Base-by-base conservation (phyloP, 352 stramenopile species). In the Phytopythium litorale region DNA sequence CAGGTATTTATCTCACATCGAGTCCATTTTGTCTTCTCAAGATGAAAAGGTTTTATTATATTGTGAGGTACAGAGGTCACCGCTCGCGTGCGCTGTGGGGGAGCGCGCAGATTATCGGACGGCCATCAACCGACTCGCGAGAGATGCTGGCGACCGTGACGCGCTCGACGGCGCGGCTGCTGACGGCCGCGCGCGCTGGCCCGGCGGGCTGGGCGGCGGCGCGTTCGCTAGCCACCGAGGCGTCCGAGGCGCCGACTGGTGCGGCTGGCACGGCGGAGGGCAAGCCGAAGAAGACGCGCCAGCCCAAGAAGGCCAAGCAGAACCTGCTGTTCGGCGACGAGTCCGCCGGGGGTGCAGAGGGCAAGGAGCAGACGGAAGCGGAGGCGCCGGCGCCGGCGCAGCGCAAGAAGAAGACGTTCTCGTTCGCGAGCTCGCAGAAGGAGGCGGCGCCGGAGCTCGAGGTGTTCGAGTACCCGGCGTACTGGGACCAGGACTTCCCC, bases 401-500 rank as follows among this genome's bases (percentile, higher is more conserved):
- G 40, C 70, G 69, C 60, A 87, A 84, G 70, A 89, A 89, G 59
- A 87, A 83, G 65, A 81, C 73, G 63, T 89, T 91, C 55, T 75
- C 80, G 63, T 91, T 91, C 66, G 58, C 66, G 38, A 76, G 65
- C 42, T 75, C 69, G 32, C 75, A 81, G 61, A 62, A 84, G 49
- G 70, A 84, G 59, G 60, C 63, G 19, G 66, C 73, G 52, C 62
- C 67, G 46, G 64, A 72, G 25, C 70, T 89, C 15, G 84, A 93
- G 68, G 66, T 79, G 38, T 93, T 93, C 58, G 79, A 73, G 9
- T 81, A 90, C 71, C 84, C 84, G 4, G 75, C 79, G 51, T 93
- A 91, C 71, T 93, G 80, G 80, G 67, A 78, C 61, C 73, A 86
- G 32, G 84, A 93, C 68, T 93, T 88, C 53, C 84, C 84, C 0